Percentiles rank a stretch among this genome's conserved stretches.
These are phyloP conservation scores for Teratosphaeria destructans DNA, from an alignment of 2,329 filamentous ascomycete genomes.

Conservation along the genomic window DNA sequence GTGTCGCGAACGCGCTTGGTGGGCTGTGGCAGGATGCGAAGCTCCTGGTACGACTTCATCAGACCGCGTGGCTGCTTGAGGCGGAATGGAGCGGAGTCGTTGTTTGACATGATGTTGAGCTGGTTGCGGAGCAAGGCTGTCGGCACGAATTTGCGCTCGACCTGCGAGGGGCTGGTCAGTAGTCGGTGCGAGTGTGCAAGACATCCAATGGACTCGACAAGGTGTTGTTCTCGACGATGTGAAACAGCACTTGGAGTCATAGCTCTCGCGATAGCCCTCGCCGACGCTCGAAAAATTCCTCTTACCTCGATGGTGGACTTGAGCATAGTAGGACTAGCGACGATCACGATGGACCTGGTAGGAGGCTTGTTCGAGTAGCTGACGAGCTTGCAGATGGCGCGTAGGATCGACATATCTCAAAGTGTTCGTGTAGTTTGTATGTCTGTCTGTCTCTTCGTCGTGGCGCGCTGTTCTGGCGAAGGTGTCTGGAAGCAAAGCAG, in stretches of 20 bases:
- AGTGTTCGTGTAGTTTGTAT: not conserved
- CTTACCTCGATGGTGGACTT: not conserved
- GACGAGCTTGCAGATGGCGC: not conserved
- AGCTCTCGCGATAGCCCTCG: too few relatives aligned
- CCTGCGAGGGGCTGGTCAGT: not conserved
- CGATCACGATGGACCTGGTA: not conserved
- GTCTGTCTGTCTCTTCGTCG: not conserved
- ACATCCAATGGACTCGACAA: not conserved
- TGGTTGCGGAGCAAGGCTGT: not conserved
- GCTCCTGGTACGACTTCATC: not conserved
- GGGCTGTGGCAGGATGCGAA: not conserved
- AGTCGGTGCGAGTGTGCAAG: not conserved
- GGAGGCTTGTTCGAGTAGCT: not conserved
- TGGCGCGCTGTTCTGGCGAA: not conserved
- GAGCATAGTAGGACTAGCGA: not conserved
- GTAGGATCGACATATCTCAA: not conserved
- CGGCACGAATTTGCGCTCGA: conserved; percentile 12
- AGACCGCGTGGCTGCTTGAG: not conserved
- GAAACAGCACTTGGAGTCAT: not conserved
- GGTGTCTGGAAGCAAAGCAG: too few relatives aligned
- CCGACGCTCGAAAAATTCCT: not conserved
- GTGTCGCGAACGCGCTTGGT: conserved; percentile 8
- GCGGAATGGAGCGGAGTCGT: not conserved
- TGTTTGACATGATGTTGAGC: not conserved
- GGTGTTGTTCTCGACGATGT: not conserved